Conservation (phyloP, 768 basidiomycete genomes). For the Trametes cinnabarina region DNA sequence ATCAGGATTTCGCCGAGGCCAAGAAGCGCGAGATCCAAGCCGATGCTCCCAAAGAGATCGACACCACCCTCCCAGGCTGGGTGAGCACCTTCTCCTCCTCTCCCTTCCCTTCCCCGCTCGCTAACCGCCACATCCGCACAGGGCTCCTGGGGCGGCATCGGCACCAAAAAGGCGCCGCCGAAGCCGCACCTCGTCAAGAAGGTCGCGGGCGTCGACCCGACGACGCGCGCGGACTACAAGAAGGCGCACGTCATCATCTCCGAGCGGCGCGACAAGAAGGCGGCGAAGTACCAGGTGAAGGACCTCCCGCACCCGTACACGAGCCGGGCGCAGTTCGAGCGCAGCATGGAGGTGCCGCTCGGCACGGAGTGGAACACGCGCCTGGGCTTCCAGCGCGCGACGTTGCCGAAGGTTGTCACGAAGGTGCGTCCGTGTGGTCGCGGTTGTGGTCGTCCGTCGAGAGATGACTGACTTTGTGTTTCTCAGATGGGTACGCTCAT, state of each 20-base stretch:
- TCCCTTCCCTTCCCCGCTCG: neutral
- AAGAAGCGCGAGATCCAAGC: constrained; percentile 80
- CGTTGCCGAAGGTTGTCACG: constrained; percentile 81
- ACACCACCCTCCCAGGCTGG: constrained; percentile 94
- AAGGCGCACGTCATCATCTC: constrained; percentile 93
- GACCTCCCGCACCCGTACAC: constrained; percentile 96
- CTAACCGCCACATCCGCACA: constrained; percentile 30
- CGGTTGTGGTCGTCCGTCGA: neutral
- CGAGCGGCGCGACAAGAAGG: constrained; percentile 94
- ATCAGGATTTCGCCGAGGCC: constrained; percentile 79
- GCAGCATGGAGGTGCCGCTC: constrained; percentile 73
- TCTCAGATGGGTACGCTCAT: constrained; percentile 69
- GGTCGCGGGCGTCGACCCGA: constrained; percentile 76
- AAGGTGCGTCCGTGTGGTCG: constrained; percentile 50
- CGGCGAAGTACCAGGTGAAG: constrained; percentile 81
- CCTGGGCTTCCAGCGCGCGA: constrained; percentile 77
- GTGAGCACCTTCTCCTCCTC: constrained; percentile 43
- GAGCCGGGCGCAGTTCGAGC: constrained; percentile 88
- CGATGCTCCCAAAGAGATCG: constrained; percentile 85
- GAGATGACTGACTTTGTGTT: neutral
- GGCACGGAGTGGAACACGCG: constrained; percentile 95
- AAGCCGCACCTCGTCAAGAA: constrained; percentile 78
- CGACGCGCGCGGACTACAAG: constrained; percentile 76
- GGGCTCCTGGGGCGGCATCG: constrained; percentile 92
- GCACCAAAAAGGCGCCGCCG: constrained; percentile 56